Base-by-base conservation (phyloP, 345 rosid species). In the Arabidopsis suecica region DNA sequence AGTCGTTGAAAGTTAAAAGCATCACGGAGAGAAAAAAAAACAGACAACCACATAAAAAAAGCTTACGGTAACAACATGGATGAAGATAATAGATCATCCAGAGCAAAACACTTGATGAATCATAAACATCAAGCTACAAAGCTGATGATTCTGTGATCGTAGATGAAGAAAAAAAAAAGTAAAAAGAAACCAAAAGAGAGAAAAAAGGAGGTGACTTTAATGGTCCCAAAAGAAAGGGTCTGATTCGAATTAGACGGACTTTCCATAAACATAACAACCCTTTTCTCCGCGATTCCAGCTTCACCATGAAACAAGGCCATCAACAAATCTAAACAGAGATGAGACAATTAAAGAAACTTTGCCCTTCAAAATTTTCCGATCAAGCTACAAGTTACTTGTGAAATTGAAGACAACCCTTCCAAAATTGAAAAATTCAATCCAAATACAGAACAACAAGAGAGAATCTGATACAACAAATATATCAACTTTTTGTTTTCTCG, bases 211-310 rank as follows among this genome's bases (percentile, higher is more conserved):
- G 14, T 10, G 9, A 71, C 14, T 6, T 45, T 9, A 50, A 72
- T 58, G 73, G 68, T 59, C 59, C 69, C 70, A 33, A 58, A 68
- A 68, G 42, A 60, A 75, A 49, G 71, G 73, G 54, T 41, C 61
- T 22, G 38, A 53, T 66, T 72, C 73, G 51, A 78, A 71, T 38
- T 50, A 49, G 9, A 78, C 73, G 69, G 81, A 71, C 48, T 65
- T 38, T 64, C 76, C 66, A 77, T 65, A 71, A 65, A 65, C 68
- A 28, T 28, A 58, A 45, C 40, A 45, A 77, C 61, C 41, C 72
- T 71, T 64, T 71, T 65, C 34, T 40, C 80, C 80, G 62, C 30
- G 68, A 65, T 49, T 71, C 37, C 53, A 71, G 80, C 33, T 71
- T 77, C 80, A 62, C 75, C 75, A 75, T 34, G 1, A 63, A 63